Conservation (phyloP, 176 grass and related monocot species). For the Hordeum marinum region DNA sequence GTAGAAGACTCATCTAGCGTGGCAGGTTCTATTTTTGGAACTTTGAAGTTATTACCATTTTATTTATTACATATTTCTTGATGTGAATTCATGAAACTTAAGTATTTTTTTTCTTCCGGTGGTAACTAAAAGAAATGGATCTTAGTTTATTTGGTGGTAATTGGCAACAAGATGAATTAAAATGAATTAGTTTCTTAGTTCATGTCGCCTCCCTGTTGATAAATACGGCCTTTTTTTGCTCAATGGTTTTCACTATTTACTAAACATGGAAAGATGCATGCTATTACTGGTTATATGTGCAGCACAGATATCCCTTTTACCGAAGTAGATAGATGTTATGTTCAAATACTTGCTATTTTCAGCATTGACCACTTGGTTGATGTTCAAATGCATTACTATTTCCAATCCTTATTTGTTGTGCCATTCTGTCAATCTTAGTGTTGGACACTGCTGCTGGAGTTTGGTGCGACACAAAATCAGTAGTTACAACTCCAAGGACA, state of each 20-base stretch:
- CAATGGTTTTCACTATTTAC: not conserved
- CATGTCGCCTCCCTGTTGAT: not conserved
- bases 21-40: constrained; percentile 57
- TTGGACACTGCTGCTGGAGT: constrained; percentile 97
- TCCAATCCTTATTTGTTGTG: constrained; percentile 9
- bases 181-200: not conserved
- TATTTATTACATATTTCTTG: not conserved
- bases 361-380: not conserved
- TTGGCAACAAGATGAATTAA: not conserved
- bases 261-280: not conserved
- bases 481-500: constrained; percentile 92
- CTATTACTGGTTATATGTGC: constrained; percentile 1
- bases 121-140: not conserved
- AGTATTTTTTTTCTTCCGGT: not conserved
- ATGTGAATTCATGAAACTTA: not conserved
- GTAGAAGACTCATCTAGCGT: constrained; percentile 94
- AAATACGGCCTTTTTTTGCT: not conserved
- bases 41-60: not conserved
- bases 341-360: constrained; percentile 10
- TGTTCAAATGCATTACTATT: not conserved
- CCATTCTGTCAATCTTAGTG: constrained; percentile 50
- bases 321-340: not conserved
- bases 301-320: not conserved
- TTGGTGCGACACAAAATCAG: constrained; percentile 96
- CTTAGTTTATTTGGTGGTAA: not conserved